phyloP scores from a whole-genome alignment of 805 yeast species.

The Ogataea henricii region DNA sequence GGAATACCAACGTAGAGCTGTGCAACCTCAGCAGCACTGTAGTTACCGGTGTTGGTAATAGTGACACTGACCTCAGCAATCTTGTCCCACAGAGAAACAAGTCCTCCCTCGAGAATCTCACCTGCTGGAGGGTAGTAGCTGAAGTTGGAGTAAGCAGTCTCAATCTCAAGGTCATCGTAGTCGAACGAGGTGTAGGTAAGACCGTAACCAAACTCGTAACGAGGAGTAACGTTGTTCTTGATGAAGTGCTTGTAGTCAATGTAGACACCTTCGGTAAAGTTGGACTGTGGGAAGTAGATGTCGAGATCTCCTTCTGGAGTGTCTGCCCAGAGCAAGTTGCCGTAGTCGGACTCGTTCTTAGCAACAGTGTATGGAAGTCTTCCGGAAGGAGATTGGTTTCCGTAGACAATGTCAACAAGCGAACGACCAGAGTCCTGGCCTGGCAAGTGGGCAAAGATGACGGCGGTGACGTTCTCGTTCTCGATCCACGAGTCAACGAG shows the following conservation, averaged over 20 bases:
- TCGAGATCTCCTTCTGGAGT: constrained; percentile 31
- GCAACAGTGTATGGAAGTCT: constrained; percentile 66
- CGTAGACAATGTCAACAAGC: constrained; percentile 58
- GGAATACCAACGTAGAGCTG: constrained; percentile 48
- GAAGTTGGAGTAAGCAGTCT: constrained; percentile 1
- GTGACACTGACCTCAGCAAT: constrained; percentile 41
- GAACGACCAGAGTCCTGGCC: constrained; percentile 54
- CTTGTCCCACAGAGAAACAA: constrained; percentile 46
- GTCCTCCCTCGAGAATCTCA: constrained; percentile 37
- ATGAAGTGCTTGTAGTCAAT: constrained; percentile 62
- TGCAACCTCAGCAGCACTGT: constrained; percentile 44
- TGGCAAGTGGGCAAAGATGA: constrained; percentile 42
- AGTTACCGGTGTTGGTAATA: constrained; percentile 41
- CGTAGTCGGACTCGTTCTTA: constrained; percentile 45
- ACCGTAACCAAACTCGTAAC: constrained; percentile 66
- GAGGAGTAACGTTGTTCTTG: constrained; percentile 53
- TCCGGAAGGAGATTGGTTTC: constrained; percentile 65
- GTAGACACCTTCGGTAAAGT: constrained; percentile 48
- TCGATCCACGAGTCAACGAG: constrained; percentile 58
- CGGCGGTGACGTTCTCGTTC: constrained; percentile 58
- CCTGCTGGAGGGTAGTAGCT: constrained; percentile 9
- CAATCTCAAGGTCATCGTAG: constrained; percentile 26
- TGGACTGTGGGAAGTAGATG: constrained; percentile 42
- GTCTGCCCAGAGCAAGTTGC: constrained; percentile 38
- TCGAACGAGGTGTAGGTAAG: constrained; percentile 52